Evolutionary conservation across 2,329 filamentous ascomycete species (phyloP).

Genomic region (Colletotrichum falcatum): DNA sequence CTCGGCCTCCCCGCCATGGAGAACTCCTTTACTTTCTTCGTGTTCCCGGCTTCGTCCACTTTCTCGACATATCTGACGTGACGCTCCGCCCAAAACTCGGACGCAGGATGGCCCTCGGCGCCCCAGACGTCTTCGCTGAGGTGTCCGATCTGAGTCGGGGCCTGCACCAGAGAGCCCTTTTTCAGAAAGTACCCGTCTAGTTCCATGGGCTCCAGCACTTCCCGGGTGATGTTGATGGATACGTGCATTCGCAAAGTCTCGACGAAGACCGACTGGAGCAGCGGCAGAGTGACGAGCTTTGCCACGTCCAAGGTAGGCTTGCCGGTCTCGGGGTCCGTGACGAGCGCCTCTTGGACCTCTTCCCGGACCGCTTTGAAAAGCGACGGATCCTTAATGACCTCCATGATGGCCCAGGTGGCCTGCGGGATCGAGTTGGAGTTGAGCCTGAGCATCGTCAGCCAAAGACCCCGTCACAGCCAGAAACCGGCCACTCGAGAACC

Average conservation of each 20-base stretch:
- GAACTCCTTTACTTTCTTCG: slow-evolving; percentile 8
- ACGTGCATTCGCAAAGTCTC: slow-evolving; percentile 46
- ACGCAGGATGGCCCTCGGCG: slow-evolving; percentile 20
- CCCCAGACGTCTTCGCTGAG: slow-evolving; percentile 36
- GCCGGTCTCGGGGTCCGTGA: slow-evolving; percentile 30
- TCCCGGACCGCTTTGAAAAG: slow-evolving; percentile 43
- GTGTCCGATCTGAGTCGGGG: slow-evolving; percentile 43
- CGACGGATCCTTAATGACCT: slow-evolving; percentile 44
- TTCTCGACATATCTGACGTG: slow-evolving; percentile 24
- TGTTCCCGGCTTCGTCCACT: neutral
- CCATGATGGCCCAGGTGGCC: slow-evolving; percentile 46
- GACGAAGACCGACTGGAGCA: slow-evolving; percentile 46
- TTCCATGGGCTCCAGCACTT: slow-evolving; percentile 39
- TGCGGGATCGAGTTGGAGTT: slow-evolving; percentile 47
- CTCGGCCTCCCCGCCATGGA: slow-evolving; percentile 10
- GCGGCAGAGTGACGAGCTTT: slow-evolving; percentile 42
- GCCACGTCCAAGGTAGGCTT: slow-evolving; percentile 37
- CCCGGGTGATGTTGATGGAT: slow-evolving; percentile 44
- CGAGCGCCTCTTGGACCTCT: slow-evolving; percentile 40
- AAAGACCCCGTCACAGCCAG: too few relatives aligned
- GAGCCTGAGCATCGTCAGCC: slow-evolving; percentile 30
- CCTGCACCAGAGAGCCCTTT: slow-evolving; percentile 43
- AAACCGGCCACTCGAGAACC: neutral
- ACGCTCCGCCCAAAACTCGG: slow-evolving; percentile 40
- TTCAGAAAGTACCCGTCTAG: slow-evolving; percentile 41